Evolutionary conservation across 805 yeast genomes (phyloP), one percentile per base, ranked within the genome.

Genomic region (Myxozyma geophila): DNA sequence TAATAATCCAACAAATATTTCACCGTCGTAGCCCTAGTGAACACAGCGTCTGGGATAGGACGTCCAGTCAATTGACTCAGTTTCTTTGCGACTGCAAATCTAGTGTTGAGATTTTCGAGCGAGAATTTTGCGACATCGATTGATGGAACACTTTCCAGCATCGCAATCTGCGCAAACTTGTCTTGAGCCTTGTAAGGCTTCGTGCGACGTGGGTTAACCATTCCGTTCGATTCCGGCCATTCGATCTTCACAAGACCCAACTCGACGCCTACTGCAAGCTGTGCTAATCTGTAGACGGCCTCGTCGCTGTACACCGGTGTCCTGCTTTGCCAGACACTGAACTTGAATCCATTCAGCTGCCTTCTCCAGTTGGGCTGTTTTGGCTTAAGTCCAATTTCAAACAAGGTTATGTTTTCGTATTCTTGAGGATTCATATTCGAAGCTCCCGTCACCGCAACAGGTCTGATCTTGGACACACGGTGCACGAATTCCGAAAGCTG

Each of bases 11-110:
- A 35, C 3, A 65, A 17, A 13, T 63, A 61, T 19, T 36, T 19
- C n/a, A 65, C 60, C 19, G 53, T 59, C 12, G 10, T 46, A 21
- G 64, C 60, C 6, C 28, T 39, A 1, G 64, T 52, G 41, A 62
- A 46, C 9, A 60, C 59, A 10, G 43, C 15, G 46, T 65, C 68
- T 35, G 68, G 68, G 7, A 65, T 44, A 19, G 51, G 46, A 8
- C 68, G 63, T 33, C 68, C 68, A 12, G 64, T 63, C 19, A 62
- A 53, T 37, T 65, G 66, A 33, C 57, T 37, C 3, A 65, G 23
- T 35, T 59, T 54, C 57, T 65, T 65, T 7, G 54, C 60, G 33
- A 64, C 63, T 40, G 48, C 55, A 47, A 65, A 65, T 12, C 68
- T 49, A 12, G 48, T 41, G 47, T 50, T 44, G 13, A 64, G 9